Percentiles rank a stretch among this genome's conserved stretches.
phyloP scores from a whole-genome alignment of 257 asterid species.

The Solanum clarkiae region DNA sequence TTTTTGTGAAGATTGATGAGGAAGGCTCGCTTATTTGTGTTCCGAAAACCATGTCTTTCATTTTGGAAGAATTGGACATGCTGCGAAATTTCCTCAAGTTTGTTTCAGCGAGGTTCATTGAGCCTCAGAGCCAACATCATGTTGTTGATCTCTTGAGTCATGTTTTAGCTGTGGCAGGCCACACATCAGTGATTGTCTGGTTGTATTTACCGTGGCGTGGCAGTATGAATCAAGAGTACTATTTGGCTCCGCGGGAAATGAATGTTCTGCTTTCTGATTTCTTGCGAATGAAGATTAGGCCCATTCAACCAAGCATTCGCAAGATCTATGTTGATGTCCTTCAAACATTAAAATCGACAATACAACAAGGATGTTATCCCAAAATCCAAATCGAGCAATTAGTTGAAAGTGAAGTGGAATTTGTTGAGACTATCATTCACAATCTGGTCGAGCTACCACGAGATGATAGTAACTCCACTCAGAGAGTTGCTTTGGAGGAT shows the following conservation, averaged over 20 bases:
- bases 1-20: not conserved
- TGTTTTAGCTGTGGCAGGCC: not conserved
- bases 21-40: not conserved
- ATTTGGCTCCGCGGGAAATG: not conserved
- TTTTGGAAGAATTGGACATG: not conserved
- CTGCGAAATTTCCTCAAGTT: not conserved
- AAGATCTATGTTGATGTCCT: not conserved
- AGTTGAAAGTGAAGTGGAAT: not conserved
- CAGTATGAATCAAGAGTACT: not conserved
- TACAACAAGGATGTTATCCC: not conserved
- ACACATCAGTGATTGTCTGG: not conserved
- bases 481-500: not conserved
- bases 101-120: not conserved
- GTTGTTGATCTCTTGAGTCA: not conserved
- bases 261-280: not conserved
- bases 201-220: not conserved
- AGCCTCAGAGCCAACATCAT: not conserved
- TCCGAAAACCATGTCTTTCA: not conserved
- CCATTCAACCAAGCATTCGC: not conserved
- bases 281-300: not conserved
- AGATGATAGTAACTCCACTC: not conserved
- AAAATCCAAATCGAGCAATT: not conserved
- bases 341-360: not conserved
- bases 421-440: not conserved
- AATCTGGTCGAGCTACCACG: not conserved